These are phyloP conservation scores for Drosera capensis DNA, from an alignment of 148 eudicot genomes.

Conservation along the genomic window DNA sequence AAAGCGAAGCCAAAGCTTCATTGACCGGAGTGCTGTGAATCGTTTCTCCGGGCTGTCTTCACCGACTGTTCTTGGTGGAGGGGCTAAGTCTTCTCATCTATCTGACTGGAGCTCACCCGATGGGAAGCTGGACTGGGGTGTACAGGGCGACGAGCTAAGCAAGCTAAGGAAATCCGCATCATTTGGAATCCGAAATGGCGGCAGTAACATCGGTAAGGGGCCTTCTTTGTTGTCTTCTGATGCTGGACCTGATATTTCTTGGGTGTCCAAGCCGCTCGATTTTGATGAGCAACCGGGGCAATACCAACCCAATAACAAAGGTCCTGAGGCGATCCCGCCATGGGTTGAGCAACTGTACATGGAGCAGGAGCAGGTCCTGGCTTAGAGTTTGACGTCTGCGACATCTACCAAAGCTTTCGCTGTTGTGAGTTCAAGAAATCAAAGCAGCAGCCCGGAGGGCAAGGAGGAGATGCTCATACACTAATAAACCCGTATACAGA, in stretches of 20 bases:
- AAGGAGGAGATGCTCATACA: too few relatives aligned
- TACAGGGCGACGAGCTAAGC: constrained; percentile 67
- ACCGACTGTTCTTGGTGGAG: constrained; percentile 10
- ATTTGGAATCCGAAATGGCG: constrained; percentile 45
- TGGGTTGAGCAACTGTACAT: constrained; percentile 64
- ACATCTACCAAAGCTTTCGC: too few relatives aligned
- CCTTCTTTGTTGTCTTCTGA: constrained; percentile 3
- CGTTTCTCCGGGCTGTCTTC: constrained; percentile 7
- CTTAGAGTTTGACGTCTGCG: too few relatives aligned
- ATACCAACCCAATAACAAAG: constrained; percentile 21
- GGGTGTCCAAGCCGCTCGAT: constrained; percentile 25
- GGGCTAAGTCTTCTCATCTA: constrained; percentile 14
- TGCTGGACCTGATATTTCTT: constrained; percentile 31
- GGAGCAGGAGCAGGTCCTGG: constrained; percentile 76
- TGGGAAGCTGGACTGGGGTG: constrained; percentile 79
- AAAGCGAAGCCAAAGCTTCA: constrained; percentile 80
- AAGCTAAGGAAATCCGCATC: constrained; percentile 81
- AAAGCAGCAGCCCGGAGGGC: too few relatives aligned
- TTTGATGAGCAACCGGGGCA: constrained; percentile 23
- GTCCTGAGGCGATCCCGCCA: constrained; percentile 33
- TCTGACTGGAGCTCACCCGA: constrained; percentile 76
- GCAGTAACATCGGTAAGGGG: constrained; percentile 5
- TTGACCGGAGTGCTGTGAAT: constrained; percentile 34
- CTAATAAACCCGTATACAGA: too few relatives aligned
- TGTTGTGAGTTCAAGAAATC: too few relatives aligned